Conservation (phyloP, 2,329 filamentous ascomycete genomes). For the Nothophaeocryptopus gaeumannii region DNA sequence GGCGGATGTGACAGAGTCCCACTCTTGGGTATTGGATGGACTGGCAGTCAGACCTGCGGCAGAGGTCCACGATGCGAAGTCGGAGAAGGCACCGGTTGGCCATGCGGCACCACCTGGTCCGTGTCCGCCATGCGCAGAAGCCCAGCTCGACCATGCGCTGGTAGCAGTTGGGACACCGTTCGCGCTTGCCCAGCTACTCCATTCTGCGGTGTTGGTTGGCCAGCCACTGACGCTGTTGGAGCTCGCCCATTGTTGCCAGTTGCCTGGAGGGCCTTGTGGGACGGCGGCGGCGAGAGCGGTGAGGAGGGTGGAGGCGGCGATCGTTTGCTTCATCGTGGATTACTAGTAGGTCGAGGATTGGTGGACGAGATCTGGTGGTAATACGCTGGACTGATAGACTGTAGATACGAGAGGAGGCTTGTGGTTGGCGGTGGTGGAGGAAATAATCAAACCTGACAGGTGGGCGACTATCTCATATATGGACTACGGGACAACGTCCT, state of each 20-base stretch:
- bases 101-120: conserved; percentile 8
- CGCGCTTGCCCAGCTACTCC: conserved; percentile 23
- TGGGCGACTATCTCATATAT: conserved; percentile 1
- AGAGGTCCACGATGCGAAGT: conserved; percentile 26
- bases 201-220: conserved; percentile 23
- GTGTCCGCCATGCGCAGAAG: conserved; percentile 25
- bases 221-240: conserved; percentile 17
- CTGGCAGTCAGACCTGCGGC: conserved; percentile 25
- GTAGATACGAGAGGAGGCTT: background rate
- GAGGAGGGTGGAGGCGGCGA: conserved; percentile 14
- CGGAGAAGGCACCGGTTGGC: conserved; percentile 17
- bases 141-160: conserved; percentile 29
- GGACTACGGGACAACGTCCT: conserved; percentile 2
- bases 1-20: conserved; percentile 31
- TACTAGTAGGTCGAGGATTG: background rate
- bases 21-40: conserved; percentile 29
- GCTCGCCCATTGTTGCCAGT: conserved; percentile 19
- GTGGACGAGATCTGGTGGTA: background rate
- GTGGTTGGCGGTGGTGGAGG: background rate
- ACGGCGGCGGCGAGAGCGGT: conserved; percentile 15
- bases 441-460: background rate
- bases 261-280: conserved; percentile 15
- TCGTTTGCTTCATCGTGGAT: conserved; percentile 15
- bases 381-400: background rate
- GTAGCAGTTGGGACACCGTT: conserved; percentile 28